These are phyloP conservation scores for Meredithiella fracta DNA, from an alignment of 2,329 filamentous ascomycete genomes.

Conservation along the genomic window DNA sequence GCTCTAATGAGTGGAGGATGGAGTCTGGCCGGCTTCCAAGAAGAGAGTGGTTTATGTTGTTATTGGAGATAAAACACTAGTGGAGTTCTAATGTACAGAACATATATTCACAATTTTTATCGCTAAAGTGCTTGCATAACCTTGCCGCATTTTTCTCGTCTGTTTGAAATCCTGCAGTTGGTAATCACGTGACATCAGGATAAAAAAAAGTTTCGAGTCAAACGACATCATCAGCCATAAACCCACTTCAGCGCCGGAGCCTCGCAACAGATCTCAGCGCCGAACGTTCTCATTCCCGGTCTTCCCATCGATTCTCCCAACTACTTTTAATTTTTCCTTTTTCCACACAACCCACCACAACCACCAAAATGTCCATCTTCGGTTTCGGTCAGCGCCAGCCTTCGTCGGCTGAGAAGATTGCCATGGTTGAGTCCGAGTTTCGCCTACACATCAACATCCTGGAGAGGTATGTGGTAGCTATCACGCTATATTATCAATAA, in stretches of 20 bases:
- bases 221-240: slow-evolving; percentile 12
- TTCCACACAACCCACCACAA: slow-evolving; percentile 2
- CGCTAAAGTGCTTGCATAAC: slow-evolving; percentile 4
- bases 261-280: slow-evolving; percentile 2
- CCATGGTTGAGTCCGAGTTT: slow-evolving; percentile 88
- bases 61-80: too few relatives aligned
- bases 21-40: not conserved
- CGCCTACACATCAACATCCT: slow-evolving; percentile 98
- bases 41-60: too few relatives aligned
- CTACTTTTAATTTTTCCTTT: not conserved
- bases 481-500: not conserved
- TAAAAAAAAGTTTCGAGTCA: slow-evolving; percentile 12
- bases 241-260: slow-evolving; percentile 5
- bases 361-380: slow-evolving; percentile 28
- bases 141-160: not conserved
- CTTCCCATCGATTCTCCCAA: not conserved
- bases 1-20: not conserved
- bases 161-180: not conserved
- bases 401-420: slow-evolving; percentile 92
- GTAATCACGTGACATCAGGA: slow-evolving; percentile 8
- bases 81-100: too few relatives aligned
- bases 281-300: not conserved
- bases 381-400: slow-evolving; percentile 54
- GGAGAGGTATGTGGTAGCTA: slow-evolving; percentile 52
- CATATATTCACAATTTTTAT: not conserved